Conservation (phyloP, 140 eudicot genomes). For the Flaveria floridana region DNA sequence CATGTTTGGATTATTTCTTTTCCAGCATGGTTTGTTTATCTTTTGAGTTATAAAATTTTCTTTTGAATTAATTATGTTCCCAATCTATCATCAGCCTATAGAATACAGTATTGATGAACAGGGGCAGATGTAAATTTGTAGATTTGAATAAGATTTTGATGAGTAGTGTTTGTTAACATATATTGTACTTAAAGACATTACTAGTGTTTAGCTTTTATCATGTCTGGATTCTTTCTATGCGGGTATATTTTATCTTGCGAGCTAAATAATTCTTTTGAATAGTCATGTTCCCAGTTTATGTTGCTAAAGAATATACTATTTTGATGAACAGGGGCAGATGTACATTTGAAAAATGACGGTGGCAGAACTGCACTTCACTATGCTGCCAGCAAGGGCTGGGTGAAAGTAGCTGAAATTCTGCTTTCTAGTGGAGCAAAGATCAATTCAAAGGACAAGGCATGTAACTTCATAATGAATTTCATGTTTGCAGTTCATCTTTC, state of each 20-base stretch:
- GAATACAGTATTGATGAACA: conserved; percentile 33
- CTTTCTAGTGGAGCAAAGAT: conserved; percentile 76
- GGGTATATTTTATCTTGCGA: background rate
- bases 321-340: conserved; percentile 74
- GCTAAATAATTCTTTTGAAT: background rate
- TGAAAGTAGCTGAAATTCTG: conserved; percentile 69
- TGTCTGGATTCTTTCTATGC: background rate
- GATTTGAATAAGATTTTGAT: no score
- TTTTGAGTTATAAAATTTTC: background rate
- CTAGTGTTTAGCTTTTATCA: background rate
- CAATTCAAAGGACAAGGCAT: conserved; percentile 77
- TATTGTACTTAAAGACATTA: background rate
- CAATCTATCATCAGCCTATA: background rate
- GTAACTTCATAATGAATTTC: conserved; percentile 18
- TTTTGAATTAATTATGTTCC: background rate
- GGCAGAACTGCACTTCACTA: conserved; percentile 98
- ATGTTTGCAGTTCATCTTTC: background rate
- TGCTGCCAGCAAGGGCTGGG: conserved; percentile 90
- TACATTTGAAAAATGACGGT: conserved; percentile 64
- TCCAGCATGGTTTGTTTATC: no score
- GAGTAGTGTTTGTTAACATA: conserved; percentile 2
- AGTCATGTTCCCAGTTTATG: background rate
- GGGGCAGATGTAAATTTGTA: conserved; percentile 78
- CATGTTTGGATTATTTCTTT: conserved; percentile 3
- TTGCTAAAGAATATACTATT: conserved; percentile 13